These are phyloP conservation scores for Diaporthe citriasiana DNA, from an alignment of 2,329 filamentous ascomycete genomes.

Conservation along the genomic window DNA sequence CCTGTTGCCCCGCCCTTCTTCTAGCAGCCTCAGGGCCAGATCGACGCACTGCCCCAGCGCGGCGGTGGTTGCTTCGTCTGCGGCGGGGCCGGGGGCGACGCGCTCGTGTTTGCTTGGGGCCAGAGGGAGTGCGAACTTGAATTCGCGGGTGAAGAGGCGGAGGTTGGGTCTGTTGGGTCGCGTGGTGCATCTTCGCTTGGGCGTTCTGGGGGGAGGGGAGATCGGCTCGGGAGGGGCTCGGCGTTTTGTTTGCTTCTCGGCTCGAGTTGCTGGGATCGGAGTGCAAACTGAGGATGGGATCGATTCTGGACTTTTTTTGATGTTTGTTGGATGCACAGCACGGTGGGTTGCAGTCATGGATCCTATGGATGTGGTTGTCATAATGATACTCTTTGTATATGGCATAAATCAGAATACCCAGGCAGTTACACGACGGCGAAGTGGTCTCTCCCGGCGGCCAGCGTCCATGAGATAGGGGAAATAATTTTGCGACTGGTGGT, in stretches of 20 bases:
- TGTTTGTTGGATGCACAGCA: accelerated
- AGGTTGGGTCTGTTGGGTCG: not conserved
- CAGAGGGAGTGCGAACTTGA: not conserved
- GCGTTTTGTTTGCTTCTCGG: not conserved
- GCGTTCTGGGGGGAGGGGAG: too few species aligned
- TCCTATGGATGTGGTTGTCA: not conserved
- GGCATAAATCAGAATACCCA: accelerated
- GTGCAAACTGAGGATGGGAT: too few species aligned
- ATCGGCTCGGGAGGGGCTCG: too few species aligned
- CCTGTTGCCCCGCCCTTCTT: not conserved
- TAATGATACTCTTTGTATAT: not conserved
- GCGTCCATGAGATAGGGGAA: not conserved
- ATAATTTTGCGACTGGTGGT: too few species aligned
- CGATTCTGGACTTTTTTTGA: not conserved
- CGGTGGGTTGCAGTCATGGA: accelerated
- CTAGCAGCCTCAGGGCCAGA: not conserved
- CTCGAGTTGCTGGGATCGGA: not conserved
- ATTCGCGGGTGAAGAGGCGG: constrained; percentile 8
- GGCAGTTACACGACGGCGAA: accelerated
- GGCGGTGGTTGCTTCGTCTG: not conserved
- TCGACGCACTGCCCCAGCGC: constrained; percentile 7
- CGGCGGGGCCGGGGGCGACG: not conserved
- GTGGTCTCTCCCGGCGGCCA: not conserved
- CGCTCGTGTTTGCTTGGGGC: not conserved
- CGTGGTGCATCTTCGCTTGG: not conserved